These are phyloP conservation scores for Beauveria scarabaeidicola DNA, from an alignment of 2,329 filamentous ascomycete species.

Conservation along the genomic window DNA sequence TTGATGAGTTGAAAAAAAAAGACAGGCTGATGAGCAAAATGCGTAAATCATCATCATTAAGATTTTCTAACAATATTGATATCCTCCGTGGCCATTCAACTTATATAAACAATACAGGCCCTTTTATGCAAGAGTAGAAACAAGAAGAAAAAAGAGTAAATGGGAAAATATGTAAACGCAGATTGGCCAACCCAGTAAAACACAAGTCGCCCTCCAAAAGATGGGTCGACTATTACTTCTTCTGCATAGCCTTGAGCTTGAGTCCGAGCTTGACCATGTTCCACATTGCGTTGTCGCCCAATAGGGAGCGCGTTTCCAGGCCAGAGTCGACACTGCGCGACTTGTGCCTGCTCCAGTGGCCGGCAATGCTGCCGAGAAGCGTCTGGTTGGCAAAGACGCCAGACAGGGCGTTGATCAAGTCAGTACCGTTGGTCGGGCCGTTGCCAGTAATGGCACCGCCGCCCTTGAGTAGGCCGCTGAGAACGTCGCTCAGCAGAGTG, in stretches of 20 bases:
- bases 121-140: neutral
- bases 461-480: constrained; percentile 24
- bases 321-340: constrained; percentile 11
- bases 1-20: no score
- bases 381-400: constrained; percentile 32
- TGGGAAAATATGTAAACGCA: neutral
- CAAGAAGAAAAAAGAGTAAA: neutral
- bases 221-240: neutral
- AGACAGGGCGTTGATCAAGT: constrained; percentile 7
- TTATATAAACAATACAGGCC: neutral
- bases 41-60: constrained; percentile 11
- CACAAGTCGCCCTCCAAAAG: neutral
- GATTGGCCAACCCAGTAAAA: neutral
- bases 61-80: constrained; percentile 4
- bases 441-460: neutral
- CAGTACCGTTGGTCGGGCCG: constrained; percentile 6
- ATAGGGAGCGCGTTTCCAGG: constrained; percentile 14
- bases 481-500: constrained; percentile 28
- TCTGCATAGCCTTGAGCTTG: constrained; percentile 16
- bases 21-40: neutral
- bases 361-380: constrained; percentile 27
- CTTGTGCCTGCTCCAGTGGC: constrained; percentile 24
- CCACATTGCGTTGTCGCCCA: constrained; percentile 17
- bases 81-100: neutral
- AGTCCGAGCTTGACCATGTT: constrained; percentile 23